Percentiles rank a stretch among this genome's conserved stretches.
Conservation (phyloP, 805 yeast species). For the Lachancea dasiensis region DNA sequence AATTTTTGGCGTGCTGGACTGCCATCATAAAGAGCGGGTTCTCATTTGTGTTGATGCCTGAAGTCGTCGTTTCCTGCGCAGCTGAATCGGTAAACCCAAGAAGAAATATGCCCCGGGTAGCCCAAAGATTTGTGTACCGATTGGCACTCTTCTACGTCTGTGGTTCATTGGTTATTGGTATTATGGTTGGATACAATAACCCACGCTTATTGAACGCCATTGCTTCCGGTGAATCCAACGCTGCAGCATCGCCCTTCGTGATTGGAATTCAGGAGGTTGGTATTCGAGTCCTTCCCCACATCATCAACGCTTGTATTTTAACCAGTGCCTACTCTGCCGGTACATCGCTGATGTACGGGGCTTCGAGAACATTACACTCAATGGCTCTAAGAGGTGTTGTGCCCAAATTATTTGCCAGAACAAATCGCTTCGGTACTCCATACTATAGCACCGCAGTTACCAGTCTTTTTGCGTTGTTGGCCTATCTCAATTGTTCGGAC, state of each 20-base stretch:
- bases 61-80: slow-evolving; percentile 43
- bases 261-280: slow-evolving; percentile 45
- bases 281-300: slow-evolving; percentile 41
- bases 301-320: slow-evolving; percentile 44
- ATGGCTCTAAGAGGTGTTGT: slow-evolving; percentile 44
- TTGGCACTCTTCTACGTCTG: slow-evolving; percentile 47
- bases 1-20: slow-evolving; percentile 48
- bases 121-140: slow-evolving; percentile 49
- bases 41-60: slow-evolving; percentile 47
- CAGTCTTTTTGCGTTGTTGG: slow-evolving; percentile 33
- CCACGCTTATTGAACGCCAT: slow-evolving; percentile 36
- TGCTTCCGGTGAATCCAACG: slow-evolving; percentile 26
- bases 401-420: slow-evolving; percentile 39
- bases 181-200: slow-evolving; percentile 51
- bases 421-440: slow-evolving; percentile 49
- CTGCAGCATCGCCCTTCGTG: slow-evolving; percentile 45
- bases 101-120: slow-evolving; percentile 45
- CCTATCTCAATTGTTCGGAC: slow-evolving; percentile 48
- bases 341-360: slow-evolving; percentile 42
- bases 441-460: slow-evolving; percentile 25
- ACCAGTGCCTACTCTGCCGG: slow-evolving; percentile 39
- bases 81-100: slow-evolving; percentile 47
- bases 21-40: slow-evolving; percentile 44
- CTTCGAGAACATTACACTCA: slow-evolving; percentile 40
- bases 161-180: slow-evolving; percentile 49